phyloP scores from a whole-genome alignment of 768 basidiomycete genomes.

The Chalciporus piperatus region DNA sequence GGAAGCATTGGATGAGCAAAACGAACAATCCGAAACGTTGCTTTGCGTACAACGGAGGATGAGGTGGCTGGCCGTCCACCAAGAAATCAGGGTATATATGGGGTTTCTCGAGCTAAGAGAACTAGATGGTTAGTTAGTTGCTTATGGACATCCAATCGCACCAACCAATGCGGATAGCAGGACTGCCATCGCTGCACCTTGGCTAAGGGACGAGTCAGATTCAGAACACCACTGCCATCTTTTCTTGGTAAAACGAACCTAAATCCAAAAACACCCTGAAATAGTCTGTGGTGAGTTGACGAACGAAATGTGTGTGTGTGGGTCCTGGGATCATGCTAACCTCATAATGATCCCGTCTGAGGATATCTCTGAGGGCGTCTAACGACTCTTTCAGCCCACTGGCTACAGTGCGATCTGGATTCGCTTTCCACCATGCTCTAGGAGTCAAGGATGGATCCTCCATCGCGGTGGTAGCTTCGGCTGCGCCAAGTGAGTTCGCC shows the following conservation, averaged over 20 bases:
- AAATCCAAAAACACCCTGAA: slow-evolving; percentile 76
- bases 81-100: slow-evolving; percentile 55
- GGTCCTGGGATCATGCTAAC: slow-evolving; percentile 36
- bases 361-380: slow-evolving; percentile 48
- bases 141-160: slow-evolving; percentile 4
- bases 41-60: slow-evolving; percentile 66
- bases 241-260: slow-evolving; percentile 42
- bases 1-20: background rate
- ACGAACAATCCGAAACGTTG: background rate
- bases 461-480: slow-evolving; percentile 29
- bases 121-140: slow-evolving; percentile 1
- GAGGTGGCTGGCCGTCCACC: slow-evolving; percentile 59
- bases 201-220: slow-evolving; percentile 39
- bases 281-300: background rate
- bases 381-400: slow-evolving; percentile 60
- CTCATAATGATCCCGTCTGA: slow-evolving; percentile 62
- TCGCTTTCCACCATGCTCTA: slow-evolving; percentile 70
- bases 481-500: slow-evolving; percentile 36
- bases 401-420: slow-evolving; percentile 49
- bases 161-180: slow-evolving; percentile 67
- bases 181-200: slow-evolving; percentile 76
- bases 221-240: background rate
- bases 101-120: slow-evolving; percentile 51
- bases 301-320: background rate
- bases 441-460: slow-evolving; percentile 55